Evolutionary conservation across 495 filamentous ascomycete genomes (phyloP), one percentile per base, ranked within the genome.

Genomic region (Penicillium antarcticum): DNA sequence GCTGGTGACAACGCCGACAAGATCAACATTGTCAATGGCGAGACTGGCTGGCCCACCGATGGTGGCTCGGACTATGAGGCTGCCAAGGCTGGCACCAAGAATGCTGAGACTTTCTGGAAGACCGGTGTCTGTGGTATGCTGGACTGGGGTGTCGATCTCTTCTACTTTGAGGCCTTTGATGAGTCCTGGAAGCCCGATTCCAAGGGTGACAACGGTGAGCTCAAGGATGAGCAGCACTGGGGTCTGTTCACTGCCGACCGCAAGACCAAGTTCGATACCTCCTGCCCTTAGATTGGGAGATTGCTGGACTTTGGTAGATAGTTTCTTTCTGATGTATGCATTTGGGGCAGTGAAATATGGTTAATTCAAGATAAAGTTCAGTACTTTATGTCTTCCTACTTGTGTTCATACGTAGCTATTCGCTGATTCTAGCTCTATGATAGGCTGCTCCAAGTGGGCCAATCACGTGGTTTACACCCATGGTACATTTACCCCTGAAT

Each of bases 131-230:
- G 88, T 65, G 80, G 79, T 44, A 81, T 88, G 66, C 70, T 89
- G 26, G 80, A 73, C 55, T 89, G 85, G 85, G 84, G 85, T 52
- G 72, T 87, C 38, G 87, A 89, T 63, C 82, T 87, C 51, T 92
- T 91, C 75, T 87, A 83, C 68, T 92, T 92, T 58, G 88, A 91
- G 78, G 88, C 88, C 39, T 91, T 88, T 63, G 86, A 88, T 58
- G 87, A 89, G 82, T 71, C 81, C 51, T 90, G 85, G 83, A 92
- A 92, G 84, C 87, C 87, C 48, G 63, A 74, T 21, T 82, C 79
- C 63, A 72, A 79, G 55, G 87, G 86, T 53, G 81, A 88, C 62
- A 83, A 86, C 65, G 88, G 88, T 48, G 58, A 75, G 62, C 55
- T 71, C n/a, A 77, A 72, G 57, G 79, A 87, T 57, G 88, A 92